phyloP scores from a whole-genome alignment of 75 land plant genomes.

The Chamaecyparis obtusa region DNA sequence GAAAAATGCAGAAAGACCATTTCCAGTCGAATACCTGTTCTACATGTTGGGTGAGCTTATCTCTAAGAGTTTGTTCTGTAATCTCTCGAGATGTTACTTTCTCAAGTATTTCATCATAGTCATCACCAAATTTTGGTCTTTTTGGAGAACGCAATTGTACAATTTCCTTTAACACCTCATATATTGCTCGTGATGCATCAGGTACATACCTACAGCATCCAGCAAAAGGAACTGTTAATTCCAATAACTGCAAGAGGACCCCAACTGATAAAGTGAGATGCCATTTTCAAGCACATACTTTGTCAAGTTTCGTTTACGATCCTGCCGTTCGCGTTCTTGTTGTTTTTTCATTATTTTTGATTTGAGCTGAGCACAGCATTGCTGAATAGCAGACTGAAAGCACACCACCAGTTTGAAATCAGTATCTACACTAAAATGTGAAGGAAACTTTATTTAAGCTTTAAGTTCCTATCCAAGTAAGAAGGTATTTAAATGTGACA shows the following conservation, averaged over 20 bases:
- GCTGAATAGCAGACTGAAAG: slow-evolving; percentile 76
- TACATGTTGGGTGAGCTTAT: slow-evolving; percentile 81
- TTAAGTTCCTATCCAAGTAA: background rate
- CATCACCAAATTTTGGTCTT: slow-evolving; percentile 48
- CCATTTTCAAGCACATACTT: slow-evolving; percentile 32
- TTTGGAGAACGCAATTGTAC: slow-evolving; percentile 34
- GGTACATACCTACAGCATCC: slow-evolving; percentile 74
- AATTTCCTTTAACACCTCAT: slow-evolving; percentile 59
- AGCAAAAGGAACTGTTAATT: background rate
- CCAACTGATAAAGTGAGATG: background rate
- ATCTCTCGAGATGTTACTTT: slow-evolving; percentile 56
- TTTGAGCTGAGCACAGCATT: slow-evolving; percentile 90
- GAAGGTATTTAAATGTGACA: background rate
- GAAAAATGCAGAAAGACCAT: background rate
- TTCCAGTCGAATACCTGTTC: slow-evolving; percentile 60
- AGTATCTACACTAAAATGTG: background rate
- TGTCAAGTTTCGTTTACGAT: slow-evolving; percentile 76
- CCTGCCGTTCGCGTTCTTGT: slow-evolving; percentile 88
- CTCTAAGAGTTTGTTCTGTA: slow-evolving; percentile 63
- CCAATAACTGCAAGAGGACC: background rate
- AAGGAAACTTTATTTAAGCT: background rate
- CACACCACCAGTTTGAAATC: background rate
- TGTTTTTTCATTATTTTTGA: slow-evolving; percentile 84
- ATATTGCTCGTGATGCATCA: slow-evolving; percentile 77
- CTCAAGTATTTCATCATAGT: slow-evolving; percentile 62